Evolutionary conservation across 345 rosid genomes (phyloP).

Genomic region (Bruguiera gymnorhiza): DNA sequence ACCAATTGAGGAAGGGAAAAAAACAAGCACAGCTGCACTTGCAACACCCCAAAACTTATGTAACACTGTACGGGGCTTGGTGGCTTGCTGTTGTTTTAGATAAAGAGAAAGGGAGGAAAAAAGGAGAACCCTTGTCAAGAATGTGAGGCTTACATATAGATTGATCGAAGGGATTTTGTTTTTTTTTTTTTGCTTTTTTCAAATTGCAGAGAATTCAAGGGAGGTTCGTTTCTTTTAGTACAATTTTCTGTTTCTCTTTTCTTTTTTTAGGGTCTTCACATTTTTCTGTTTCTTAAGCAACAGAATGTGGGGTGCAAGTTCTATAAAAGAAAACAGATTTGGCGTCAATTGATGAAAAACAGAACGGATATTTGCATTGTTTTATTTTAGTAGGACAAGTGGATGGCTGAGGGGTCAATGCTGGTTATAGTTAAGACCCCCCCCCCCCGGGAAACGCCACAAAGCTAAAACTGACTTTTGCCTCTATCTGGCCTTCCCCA

Average conservation of each 20-base stretch:
- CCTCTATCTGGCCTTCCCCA: background rate
- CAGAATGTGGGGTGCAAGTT: slow-evolving; percentile 33
- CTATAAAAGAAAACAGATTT: background rate
- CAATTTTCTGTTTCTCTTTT: slow-evolving; percentile 1
- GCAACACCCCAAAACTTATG: background rate
- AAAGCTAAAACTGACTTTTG: slow-evolving; percentile 15
- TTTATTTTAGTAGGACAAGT: slow-evolving; percentile 14
- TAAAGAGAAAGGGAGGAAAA: background rate
- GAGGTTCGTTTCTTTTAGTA: background rate
- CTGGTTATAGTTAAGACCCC: slow-evolving; percentile 2
- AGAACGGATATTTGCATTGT: background rate
- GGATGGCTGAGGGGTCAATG: slow-evolving; percentile 29
- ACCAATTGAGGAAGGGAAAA: slow-evolving; percentile 14
- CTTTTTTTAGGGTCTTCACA: background rate
- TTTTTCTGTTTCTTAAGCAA: slow-evolving; percentile 6
- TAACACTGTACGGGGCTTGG: background rate
- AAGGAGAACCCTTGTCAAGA: slow-evolving; percentile 6
- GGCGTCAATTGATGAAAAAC: slow-evolving; percentile 1
- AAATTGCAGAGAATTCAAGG: slow-evolving; percentile 1
- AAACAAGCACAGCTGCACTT: background rate
- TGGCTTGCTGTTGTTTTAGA: slow-evolving; percentile 1
- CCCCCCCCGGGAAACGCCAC: slow-evolving; percentile 18
- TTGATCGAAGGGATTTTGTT: background rate
- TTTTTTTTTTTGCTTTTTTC: background rate
- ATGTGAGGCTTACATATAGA: background rate